Evolutionary conservation across 1,284 basidiomycete genomes (phyloP), one percentile per base, ranked within the genome.

Genomic region (Phenoliferia sp.): DNA sequence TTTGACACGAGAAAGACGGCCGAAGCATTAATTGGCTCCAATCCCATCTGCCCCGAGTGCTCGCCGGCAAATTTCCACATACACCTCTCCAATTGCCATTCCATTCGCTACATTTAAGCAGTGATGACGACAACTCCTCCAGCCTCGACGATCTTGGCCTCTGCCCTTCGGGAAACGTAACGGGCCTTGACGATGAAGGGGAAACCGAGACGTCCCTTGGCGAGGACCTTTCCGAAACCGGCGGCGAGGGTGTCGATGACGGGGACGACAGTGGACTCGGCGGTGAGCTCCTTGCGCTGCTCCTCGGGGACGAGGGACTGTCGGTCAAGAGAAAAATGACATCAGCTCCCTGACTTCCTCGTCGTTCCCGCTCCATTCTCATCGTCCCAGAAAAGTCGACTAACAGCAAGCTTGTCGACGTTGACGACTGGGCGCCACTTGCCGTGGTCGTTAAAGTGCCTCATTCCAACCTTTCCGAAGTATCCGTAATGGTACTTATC

Each of bases 151-250:
- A 83, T 83, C 80, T 83, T 83, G 76, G 79, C 68, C 91, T 96
- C 94, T 75, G 94, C 94, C 77, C 85, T 87, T 75, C 82, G 84
- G 61, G 92, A 94, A 70, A 96, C 92, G 80, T 88, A 96, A 75
- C 94, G 91, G 70, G 94, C 92, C 85, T 96, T 96, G 78, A 96
- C 90, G 78, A 97, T 96, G 84, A 92, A 90, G 50, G 94, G 93
- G 69, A 89, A 77, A 65, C 78, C 79, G 63, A 83, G 79, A 62
- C 83, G 79, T 82, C 91, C 91, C 77, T 90, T 93, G 77, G 90
- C 91, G 81, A 94, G 81, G 73, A 97, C 89, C 84, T 97, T 97
- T 78, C 87, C 90, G 80, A 92, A 94, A 67, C 93, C 92, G 66
- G 69, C 66, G 34, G 72, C 84, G 76, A 92, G 85, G 59, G 87